Evolutionary conservation across 2,329 filamentous ascomycete species (phyloP).

Genomic region (Fusarium papillatum): DNA sequence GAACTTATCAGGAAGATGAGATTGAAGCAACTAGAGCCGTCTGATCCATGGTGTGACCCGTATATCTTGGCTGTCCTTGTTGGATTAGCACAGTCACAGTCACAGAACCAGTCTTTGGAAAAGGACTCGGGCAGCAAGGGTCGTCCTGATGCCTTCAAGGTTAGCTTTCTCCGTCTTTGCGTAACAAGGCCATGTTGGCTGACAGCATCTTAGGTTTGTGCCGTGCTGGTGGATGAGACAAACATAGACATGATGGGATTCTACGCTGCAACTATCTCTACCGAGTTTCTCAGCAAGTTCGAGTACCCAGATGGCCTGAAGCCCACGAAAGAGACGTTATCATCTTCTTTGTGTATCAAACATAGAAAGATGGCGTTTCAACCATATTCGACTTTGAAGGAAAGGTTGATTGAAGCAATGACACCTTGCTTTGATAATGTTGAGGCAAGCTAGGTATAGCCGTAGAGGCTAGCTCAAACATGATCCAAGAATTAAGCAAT

Average conservation of each 20-base stretch:
- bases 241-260: slow-evolving; percentile 38
- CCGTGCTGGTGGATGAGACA: slow-evolving; percentile 31
- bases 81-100: slow-evolving; percentile 41
- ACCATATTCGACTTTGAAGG: slow-evolving; percentile 32
- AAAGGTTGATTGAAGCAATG: slow-evolving; percentile 25
- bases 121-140: neutral
- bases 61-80: slow-evolving; percentile 42
- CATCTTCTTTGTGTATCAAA: slow-evolving; percentile 14
- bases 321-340: neutral
- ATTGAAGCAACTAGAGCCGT: slow-evolving; percentile 35
- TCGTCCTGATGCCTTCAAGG: slow-evolving; percentile 27
- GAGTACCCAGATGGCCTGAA: slow-evolving; percentile 31
- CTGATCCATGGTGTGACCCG: slow-evolving; percentile 36
- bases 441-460: neutral
- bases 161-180: neutral
- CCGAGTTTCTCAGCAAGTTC: slow-evolving; percentile 39
- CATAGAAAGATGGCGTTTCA: slow-evolving; percentile 25
- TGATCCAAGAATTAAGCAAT: neutral
- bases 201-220: slow-evolving; percentile 23
- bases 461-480: accelerated
- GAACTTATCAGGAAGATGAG: slow-evolving; percentile 25
- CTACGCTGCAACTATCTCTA: slow-evolving; percentile 31
- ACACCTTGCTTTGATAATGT: neutral
- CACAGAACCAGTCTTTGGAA: slow-evolving; percentile 9
- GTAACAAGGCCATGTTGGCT: neutral